These are phyloP conservation scores for Aplosporella prunicola DNA, from an alignment of 2,329 filamentous ascomycete species.

Conservation along the genomic window DNA sequence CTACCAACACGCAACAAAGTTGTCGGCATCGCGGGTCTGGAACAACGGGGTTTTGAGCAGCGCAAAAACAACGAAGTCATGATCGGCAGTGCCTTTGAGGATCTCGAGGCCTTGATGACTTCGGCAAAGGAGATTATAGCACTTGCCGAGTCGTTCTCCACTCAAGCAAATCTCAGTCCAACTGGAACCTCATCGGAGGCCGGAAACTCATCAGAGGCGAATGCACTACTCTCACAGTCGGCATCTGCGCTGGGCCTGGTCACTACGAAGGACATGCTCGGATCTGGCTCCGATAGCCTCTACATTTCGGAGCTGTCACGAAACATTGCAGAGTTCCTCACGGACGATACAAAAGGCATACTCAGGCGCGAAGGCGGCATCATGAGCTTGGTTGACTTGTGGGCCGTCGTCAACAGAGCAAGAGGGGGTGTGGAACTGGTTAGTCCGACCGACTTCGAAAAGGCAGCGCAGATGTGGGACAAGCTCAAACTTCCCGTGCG, in stretches of 20 bases:
- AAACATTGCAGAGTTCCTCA: slow-evolving; percentile 31
- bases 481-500: slow-evolving; percentile 77
- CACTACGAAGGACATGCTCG: slow-evolving; percentile 92
- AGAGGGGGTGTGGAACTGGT: slow-evolving; percentile 90
- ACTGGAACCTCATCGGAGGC: slow-evolving; percentile 34
- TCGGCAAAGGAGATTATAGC: slow-evolving; percentile 94
- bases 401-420: slow-evolving; percentile 74
- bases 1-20: slow-evolving; percentile 42
- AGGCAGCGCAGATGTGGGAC: slow-evolving; percentile 82
- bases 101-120: slow-evolving; percentile 92
- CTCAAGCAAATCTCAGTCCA: slow-evolving; percentile 51
- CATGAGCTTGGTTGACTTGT: slow-evolving; percentile 31
- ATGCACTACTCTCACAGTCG: slow-evolving; percentile 67
- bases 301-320: slow-evolving; percentile 60
- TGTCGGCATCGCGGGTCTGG: slow-evolving; percentile 84
- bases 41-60: slow-evolving; percentile 72
- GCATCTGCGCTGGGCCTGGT: slow-evolving; percentile 75
- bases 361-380: slow-evolving; percentile 29
- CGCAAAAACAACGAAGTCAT: slow-evolving; percentile 88
- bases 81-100: slow-evolving; percentile 90
- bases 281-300: slow-evolving; percentile 67
- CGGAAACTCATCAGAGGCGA: slow-evolving; percentile 68
- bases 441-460: slow-evolving; percentile 83
- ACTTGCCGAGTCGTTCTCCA: slow-evolving; percentile 77
- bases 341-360: slow-evolving; percentile 28